Base-by-base conservation (phyloP, 2,329 filamentous ascomycete species). In the Botrytis fragariae region DNA sequence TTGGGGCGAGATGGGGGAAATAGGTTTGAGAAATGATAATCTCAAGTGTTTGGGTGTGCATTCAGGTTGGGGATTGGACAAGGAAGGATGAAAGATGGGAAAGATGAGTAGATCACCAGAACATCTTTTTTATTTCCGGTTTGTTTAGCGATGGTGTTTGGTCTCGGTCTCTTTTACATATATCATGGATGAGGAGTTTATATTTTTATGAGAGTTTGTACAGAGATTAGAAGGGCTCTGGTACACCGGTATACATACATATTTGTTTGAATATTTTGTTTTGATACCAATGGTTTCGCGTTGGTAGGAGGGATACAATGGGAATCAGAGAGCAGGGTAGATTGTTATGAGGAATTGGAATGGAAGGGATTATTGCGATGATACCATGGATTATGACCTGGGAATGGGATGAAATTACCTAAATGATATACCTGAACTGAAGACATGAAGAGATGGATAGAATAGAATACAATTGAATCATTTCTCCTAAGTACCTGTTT, bases 1-100 rank as follows among this genome's bases (percentile, higher is more conserved):
- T 83, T 73, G 84, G 80, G 29, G n/a, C 45, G 42, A 68, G 51
- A 6, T 72, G 71, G 61, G 64, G 44, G 7, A 65, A 51, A 37
- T 35, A 22, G n/a, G 12, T 18, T 18, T 32, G 29, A 37, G 35
- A 5, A 39, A 45, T 35, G 7, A 16, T 32, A 3, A 32, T 8
- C 32, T 37, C 10, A 10, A 48, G 25, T 51, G 22, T 22, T 37
- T 35, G 63, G 22, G 29, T 62, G 37, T 9, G 4, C 6, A 62
- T n/a, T 39, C 20, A 9, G 37, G 6, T 42, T 44, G n/a, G 39
- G 9, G n/a, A 9, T 42, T 29, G 39, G 3, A 44, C 16, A 63
- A 63, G 9, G 6, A 29, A 44, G 25, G 3, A 39, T 16, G 59
- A n/a, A n/a, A 12, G 10, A 61, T 25, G 22, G 7, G 60, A 35